These are phyloP conservation scores for Malassezia sp. DNA, from an alignment of 1,284 basidiomycete genomes.

Conservation along the genomic window DNA sequence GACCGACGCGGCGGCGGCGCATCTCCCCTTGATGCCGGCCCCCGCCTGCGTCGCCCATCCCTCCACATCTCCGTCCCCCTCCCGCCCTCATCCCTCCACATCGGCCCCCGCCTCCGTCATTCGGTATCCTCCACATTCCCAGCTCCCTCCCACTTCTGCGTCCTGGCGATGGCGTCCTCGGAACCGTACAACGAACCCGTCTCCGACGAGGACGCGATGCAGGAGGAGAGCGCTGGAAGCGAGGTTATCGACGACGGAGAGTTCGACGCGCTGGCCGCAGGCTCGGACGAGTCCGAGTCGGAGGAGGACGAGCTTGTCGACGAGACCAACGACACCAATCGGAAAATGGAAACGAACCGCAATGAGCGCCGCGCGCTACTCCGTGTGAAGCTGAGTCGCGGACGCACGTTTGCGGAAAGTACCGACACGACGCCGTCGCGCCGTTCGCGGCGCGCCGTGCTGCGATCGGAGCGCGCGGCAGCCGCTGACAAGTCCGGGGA, in stretches of 20 bases:
- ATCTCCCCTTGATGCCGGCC: no score
- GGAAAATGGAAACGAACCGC: constrained; percentile 8
- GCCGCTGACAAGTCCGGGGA: constrained; percentile 16
- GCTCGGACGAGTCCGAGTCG: not conserved
- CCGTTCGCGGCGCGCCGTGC: constrained; percentile 2
- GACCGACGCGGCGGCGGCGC: no score
- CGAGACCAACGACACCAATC: constrained; percentile 8
- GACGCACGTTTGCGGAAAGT: not conserved
- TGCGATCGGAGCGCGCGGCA: constrained; percentile 4
- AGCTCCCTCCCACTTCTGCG: no score
- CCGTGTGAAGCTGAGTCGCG: constrained; percentile 8
- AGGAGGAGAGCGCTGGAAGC: not conserved
- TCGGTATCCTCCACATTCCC: no score
- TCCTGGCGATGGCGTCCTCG: no score
- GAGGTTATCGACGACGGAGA: constrained; percentile 3
- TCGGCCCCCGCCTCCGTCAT: no score
- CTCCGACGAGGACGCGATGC: not conserved
- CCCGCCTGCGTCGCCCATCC: no score
- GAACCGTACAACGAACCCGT: no score
- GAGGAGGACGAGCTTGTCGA: constrained; percentile 18
- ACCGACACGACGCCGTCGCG: constrained; percentile 3
- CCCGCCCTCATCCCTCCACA: no score
- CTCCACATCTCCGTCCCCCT: no score
- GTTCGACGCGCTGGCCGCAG: constrained; percentile 2
- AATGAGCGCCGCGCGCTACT: constrained; percentile 5